Conservation (phyloP, 768 basidiomycete genomes). For the Tulasnella sp. region DNA sequence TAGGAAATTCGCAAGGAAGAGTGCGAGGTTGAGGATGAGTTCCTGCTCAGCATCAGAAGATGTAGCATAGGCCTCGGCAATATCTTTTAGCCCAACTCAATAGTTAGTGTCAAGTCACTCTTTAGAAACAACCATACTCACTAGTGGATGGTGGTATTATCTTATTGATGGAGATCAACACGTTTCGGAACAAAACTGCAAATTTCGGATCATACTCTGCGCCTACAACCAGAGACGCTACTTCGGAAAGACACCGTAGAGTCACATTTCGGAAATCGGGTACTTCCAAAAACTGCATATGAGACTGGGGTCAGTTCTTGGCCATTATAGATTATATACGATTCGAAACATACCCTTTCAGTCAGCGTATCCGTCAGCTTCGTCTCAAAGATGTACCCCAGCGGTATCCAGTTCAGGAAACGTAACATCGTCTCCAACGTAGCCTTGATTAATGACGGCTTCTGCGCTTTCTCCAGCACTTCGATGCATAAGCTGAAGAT, state of each 20-base stretch:
- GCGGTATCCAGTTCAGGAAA: conserved; percentile 98
- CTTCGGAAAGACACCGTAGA: conserved; percentile 91
- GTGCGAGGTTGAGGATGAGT: conserved; percentile 88
- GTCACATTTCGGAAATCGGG: conserved; percentile 97
- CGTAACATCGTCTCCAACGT: conserved; percentile 90
- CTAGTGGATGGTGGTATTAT: conserved; percentile 93
- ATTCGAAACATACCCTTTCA: conserved; percentile 60
- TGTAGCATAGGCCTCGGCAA: conserved; percentile 80
- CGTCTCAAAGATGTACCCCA: conserved; percentile 98
- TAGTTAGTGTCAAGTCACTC: not conserved
- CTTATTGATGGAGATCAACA: conserved; percentile 93
- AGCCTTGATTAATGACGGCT: conserved; percentile 84
- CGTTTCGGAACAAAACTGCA: conserved; percentile 93
- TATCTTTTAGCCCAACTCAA: conserved; percentile 34
- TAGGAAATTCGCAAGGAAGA: conserved; percentile 97
- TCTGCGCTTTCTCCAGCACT: conserved; percentile 93
- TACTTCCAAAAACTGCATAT: conserved; percentile 78
- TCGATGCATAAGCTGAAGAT: conserved; percentile 97
- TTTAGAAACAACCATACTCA: conserved; percentile 12
- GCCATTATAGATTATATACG: conserved; percentile 17
- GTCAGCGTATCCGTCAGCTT: conserved; percentile 90
- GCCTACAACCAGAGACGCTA: conserved; percentile 86
- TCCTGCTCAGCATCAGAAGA: conserved; percentile 91
- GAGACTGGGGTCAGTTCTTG: not conserved
- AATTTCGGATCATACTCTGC: conserved; percentile 98